phyloP scores from a whole-genome alignment of 2,329 filamentous ascomycete genomes.

The Leptographium wingfieldii region DNA sequence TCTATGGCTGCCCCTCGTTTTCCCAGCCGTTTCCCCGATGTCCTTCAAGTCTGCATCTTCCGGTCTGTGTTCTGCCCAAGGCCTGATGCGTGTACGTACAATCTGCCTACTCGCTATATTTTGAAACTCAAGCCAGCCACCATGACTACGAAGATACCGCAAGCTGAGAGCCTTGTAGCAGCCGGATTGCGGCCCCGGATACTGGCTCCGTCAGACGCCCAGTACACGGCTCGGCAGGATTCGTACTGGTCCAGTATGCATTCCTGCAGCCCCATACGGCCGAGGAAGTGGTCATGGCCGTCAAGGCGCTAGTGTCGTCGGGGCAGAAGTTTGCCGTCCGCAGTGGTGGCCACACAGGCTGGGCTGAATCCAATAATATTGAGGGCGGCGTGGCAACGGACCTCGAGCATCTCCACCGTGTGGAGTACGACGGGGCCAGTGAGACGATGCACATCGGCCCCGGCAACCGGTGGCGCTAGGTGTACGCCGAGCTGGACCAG shows the following conservation, averaged over 20 bases:
- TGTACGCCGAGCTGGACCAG: slow-evolving; percentile 22
- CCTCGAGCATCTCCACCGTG: slow-evolving; percentile 19
- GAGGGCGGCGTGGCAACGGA: slow-evolving; percentile 25
- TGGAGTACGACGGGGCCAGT: slow-evolving; percentile 17
- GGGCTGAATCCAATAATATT: slow-evolving; percentile 22
- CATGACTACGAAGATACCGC: too few relatives aligned
- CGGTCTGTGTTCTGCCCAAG: too few relatives aligned
- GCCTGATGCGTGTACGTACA: too few relatives aligned
- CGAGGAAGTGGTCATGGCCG: background rate
- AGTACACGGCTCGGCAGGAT: background rate
- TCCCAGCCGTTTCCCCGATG: too few relatives aligned
- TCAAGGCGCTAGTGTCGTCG: slow-evolving; percentile 7
- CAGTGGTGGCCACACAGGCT: slow-evolving; percentile 23
- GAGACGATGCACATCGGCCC: slow-evolving; percentile 22
- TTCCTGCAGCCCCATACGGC: background rate
- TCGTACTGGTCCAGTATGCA: slow-evolving; percentile 4
- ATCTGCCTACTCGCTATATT: too few relatives aligned
- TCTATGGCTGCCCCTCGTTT: too few relatives aligned
- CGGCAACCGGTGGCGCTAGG: slow-evolving; percentile 24
- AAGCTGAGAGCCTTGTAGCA: background rate
- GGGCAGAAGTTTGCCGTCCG: slow-evolving; percentile 24
- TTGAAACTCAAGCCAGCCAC: too few relatives aligned
- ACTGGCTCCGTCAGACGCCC: background rate
- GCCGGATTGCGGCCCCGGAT: background rate
- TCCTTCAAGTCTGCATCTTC: too few relatives aligned